These are phyloP conservation scores for Onygena corvina DNA, from an alignment of 2,329 filamentous ascomycete species.

Conservation along the genomic window DNA sequence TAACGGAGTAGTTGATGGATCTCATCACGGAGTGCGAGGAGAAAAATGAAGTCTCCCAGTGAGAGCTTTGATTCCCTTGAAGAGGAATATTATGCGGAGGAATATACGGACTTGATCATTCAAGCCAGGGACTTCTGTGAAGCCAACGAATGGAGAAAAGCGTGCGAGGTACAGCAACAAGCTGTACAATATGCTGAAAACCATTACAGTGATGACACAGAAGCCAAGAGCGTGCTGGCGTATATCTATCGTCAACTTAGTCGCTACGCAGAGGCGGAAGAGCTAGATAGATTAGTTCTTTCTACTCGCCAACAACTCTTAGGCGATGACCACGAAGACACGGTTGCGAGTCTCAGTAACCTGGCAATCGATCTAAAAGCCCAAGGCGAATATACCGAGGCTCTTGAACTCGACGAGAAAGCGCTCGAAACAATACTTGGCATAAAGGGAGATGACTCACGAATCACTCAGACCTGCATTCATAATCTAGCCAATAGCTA, in stretches of 20 bases:
- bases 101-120: background rate
- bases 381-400: background rate
- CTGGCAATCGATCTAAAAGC: constrained; percentile 3
- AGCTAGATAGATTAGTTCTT: constrained; percentile 16
- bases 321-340: constrained; percentile 19
- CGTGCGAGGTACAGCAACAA: background rate
- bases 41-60: background rate
- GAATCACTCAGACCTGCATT: constrained; percentile 10
- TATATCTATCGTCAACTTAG: constrained; percentile 9
- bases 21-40: background rate
- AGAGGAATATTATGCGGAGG: background rate
- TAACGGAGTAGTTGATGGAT: too few relatives aligned
- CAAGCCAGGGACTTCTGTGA: background rate
- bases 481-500: constrained; percentile 12
- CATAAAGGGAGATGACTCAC: background rate
- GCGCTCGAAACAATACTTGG: background rate
- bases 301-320: constrained; percentile 15
- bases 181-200: background rate
- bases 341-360: constrained; percentile 9
- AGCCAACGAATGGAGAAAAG: background rate
- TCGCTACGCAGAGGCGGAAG: constrained; percentile 17
- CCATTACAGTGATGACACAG: background rate
- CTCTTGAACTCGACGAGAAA: background rate
- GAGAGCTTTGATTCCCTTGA: background rate
- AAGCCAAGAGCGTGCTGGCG: background rate